Base-by-base conservation (phyloP, 192 early-diverging fungal genomes). In the Podila epigama region DNA sequence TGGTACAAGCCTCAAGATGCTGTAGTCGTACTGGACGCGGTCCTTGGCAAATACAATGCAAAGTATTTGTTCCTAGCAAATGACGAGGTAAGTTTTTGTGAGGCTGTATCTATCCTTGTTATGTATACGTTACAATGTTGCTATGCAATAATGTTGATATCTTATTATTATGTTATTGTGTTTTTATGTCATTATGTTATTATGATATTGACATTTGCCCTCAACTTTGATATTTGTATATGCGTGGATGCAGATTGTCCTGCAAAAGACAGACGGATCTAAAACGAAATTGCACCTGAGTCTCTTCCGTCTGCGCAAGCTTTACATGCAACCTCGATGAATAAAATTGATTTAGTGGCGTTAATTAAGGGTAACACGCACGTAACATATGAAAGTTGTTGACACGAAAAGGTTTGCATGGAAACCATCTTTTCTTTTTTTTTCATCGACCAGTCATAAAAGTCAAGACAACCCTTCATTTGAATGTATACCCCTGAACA, bases 261-360 rank as follows among this genome's bases (percentile, higher is more conserved):
- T 77, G 34, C 73, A 77, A 53, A 57, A 61, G 61, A 77, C 66
- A 44, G 66, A 77, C 25, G 73, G 73, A 25, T 68, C 66, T 0
- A 77, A 77, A 51, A 77, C 73, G 20, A 63, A 41, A 55, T 50
- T 77, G 28, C 73, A 77, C 48, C 44, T 77, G 4, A 37, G 73
- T 32, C 34, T 68, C 13, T 77, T 77, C 42, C 42, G 66, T 18
- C 66, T 65, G 6, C 65, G 73, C 36, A 77, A 68, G 33, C 39
- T 77, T 33, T 77, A 66, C 33, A 77, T 77, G 73, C 73, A 77
- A 16, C 73, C 73, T 8, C 66, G 63, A 44, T 34, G 32, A 61
- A 56, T 66, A 52, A 25, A 48, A 18, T 18, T 48, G 44, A 48
- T 48, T 48, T 22, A 48, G 22, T 16, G 6, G n/a, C 25, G 44